Base-by-base conservation (phyloP, 2,329 filamentous ascomycete genomes). In the Monilinia vaccinii-corymbosi region DNA sequence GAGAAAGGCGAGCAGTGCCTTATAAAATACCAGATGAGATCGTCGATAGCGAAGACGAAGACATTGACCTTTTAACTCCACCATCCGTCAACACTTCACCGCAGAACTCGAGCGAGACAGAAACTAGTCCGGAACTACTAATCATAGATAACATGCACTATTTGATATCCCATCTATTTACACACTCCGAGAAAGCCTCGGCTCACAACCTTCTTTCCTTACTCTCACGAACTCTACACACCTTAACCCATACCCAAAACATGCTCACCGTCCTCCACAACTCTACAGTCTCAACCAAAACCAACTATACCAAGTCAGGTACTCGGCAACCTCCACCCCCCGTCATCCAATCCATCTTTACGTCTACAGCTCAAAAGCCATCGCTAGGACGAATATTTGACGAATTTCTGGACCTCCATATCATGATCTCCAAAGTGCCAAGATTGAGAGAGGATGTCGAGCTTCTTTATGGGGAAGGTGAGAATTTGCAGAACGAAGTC, bases 231-330 rank as follows among this genome's bases (percentile, higher is more conserved):
- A 76, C 74, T 50, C 71, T 84, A 14, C 76, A 76, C 23, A 70
- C 73, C 61, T 71, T 84, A 9, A 72, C 79, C 1, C 75, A 74
- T 34, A 74, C 70, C 10, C 64, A 73, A 13, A 74, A 71, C 14
- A 77, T 81, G 1, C 74, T 85, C 7, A 72, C 84, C 34, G 69
- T 85, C 61, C 71, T 85, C 2, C 75, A 84, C 60, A 85, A 85
- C 72, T 76, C 77, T 0, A 71, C n/a, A 69, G 69, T 45, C 68
- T 70, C n/a, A 69, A 70, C 31, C 58, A 44, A 61, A 58, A 34
- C 21, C 28, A 44, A 56, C 18, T 40, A 21, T 28, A 34, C 42
- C 34, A 61, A 38, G 18, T 18, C 42, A 18, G 45, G 38, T 46
- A 25, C 14, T 51, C 57, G 48, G 28, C 60, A 42, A 53, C 48